phyloP scores from a whole-genome alignment of 768 basidiomycete genomes.

The Saitozyma podzolica region DNA sequence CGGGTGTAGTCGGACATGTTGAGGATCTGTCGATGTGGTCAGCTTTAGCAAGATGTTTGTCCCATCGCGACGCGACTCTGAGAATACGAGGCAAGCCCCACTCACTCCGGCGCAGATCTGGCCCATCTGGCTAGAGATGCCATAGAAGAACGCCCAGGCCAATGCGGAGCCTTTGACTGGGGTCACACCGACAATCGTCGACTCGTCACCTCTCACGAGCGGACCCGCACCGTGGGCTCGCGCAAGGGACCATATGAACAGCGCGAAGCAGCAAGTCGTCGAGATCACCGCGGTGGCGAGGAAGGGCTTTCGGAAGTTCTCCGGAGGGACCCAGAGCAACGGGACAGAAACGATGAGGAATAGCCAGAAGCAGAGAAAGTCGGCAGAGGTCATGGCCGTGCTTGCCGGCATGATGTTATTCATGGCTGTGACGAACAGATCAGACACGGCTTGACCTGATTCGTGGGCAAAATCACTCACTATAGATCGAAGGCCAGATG shows the following conservation, averaged over 20 bases:
- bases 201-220: slow-evolving; percentile 19
- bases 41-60: neutral
- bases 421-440: slow-evolving; percentile 26
- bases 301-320: slow-evolving; percentile 40
- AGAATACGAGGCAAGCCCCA: neutral
- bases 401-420: slow-evolving; percentile 30
- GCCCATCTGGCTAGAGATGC: slow-evolving; percentile 30
- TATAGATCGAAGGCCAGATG: slow-evolving; percentile 13
- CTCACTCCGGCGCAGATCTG: slow-evolving; percentile 28
- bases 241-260: slow-evolving; percentile 37
- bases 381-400: slow-evolving; percentile 34
- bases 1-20: slow-evolving; percentile 42
- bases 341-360: slow-evolving; percentile 38
- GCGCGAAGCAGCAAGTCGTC: slow-evolving; percentile 24
- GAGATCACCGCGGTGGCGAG: slow-evolving; percentile 25
- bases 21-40: slow-evolving; percentile 18
- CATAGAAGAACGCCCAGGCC: slow-evolving; percentile 43
- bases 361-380: slow-evolving; percentile 38
- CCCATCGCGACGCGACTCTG: neutral
- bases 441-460: neutral
- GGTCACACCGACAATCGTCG: slow-evolving; percentile 20
- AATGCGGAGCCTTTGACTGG: slow-evolving; percentile 27
- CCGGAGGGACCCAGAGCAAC: slow-evolving; percentile 33
- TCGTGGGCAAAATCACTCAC: neutral
- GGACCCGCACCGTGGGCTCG: slow-evolving; percentile 37